Percentiles rank a stretch among this genome's conserved stretches.
phyloP scores from a whole-genome alignment of 2,329 filamentous ascomycete genomes.

The Lojkania enalia region DNA sequence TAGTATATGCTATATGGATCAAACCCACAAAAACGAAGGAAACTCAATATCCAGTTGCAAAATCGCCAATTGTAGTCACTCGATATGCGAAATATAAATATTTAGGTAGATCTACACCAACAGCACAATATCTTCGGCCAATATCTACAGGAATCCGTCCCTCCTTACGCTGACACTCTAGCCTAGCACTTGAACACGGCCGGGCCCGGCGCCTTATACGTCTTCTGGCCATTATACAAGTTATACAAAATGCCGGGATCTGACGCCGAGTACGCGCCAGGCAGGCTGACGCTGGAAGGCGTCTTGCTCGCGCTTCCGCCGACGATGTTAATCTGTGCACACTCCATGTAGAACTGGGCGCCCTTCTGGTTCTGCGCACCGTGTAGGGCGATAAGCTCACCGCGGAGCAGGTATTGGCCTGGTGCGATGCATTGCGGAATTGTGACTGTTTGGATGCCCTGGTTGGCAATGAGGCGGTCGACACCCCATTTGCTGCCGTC shows the following conservation, averaged over 20 bases:
- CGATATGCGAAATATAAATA: no score
- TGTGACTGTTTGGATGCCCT: slow-evolving; percentile 48
- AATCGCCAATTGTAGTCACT: no score
- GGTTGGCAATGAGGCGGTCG: slow-evolving; percentile 42
- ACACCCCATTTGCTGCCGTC: slow-evolving; percentile 41
- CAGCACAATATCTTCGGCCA: no score
- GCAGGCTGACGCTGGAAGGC: slow-evolving; percentile 33
- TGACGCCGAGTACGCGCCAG: slow-evolving; percentile 36
- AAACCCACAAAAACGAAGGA: no score
- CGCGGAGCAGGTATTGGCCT: slow-evolving; percentile 48
- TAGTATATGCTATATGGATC: no score
- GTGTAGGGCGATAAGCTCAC: slow-evolving; percentile 50
- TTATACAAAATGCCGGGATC: slow-evolving; percentile 39
- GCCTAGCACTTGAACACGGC: slow-evolving; percentile 55
- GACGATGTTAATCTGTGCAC: slow-evolving; percentile 39
- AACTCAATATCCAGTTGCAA: no score
- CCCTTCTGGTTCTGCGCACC: slow-evolving; percentile 33
- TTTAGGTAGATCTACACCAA: no score
- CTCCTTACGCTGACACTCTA: no score
- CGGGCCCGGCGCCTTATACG: slow-evolving; percentile 56
- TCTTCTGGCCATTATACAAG: slow-evolving; percentile 32
- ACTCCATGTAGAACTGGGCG: slow-evolving; percentile 50
- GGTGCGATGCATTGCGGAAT: slow-evolving; percentile 42
- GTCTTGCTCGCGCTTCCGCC: slow-evolving; percentile 33
- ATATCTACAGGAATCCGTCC: no score